phyloP scores from a whole-genome alignment of 768 basidiomycete species.

The Podaxis carcinomalis region DNA sequence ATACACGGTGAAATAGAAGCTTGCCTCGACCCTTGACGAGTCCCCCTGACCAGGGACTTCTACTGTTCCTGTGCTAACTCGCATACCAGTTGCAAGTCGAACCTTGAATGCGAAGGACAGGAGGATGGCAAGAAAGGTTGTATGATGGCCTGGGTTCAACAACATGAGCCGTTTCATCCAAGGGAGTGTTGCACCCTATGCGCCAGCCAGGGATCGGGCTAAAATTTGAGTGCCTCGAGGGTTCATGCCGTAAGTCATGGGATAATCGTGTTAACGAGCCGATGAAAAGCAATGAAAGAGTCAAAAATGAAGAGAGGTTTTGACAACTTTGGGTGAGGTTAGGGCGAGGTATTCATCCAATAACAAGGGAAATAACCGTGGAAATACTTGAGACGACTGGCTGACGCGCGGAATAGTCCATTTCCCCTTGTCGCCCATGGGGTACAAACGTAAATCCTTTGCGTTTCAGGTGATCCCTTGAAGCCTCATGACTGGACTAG shows the following conservation, averaged over 20 bases:
- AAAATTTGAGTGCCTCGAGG: background rate
- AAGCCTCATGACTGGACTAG: background rate
- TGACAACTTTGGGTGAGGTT: background rate
- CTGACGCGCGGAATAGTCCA: background rate
- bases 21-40: too few relatives aligned
- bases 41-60: too few relatives aligned
- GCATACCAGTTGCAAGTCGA: too few relatives aligned
- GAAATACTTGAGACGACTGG: background rate
- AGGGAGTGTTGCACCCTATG: too few relatives aligned
- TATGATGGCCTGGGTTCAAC: too few relatives aligned
- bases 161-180: too few relatives aligned
- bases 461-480: background rate
- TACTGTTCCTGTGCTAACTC: too few relatives aligned
- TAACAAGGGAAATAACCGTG: background rate
- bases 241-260: background rate
- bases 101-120: too few relatives aligned
- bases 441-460: background rate
- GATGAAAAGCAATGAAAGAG: background rate
- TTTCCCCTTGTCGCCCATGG: constrained; percentile 1
- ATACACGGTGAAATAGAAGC: too few relatives aligned
- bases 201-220: too few relatives aligned
- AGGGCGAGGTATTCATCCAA: background rate
- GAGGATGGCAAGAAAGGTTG: too few relatives aligned
- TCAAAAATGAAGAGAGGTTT: background rate
- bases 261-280: too few relatives aligned